Conservation (phyloP, 73 alveolate genomes). For the Paramecium caudatum region DNA sequence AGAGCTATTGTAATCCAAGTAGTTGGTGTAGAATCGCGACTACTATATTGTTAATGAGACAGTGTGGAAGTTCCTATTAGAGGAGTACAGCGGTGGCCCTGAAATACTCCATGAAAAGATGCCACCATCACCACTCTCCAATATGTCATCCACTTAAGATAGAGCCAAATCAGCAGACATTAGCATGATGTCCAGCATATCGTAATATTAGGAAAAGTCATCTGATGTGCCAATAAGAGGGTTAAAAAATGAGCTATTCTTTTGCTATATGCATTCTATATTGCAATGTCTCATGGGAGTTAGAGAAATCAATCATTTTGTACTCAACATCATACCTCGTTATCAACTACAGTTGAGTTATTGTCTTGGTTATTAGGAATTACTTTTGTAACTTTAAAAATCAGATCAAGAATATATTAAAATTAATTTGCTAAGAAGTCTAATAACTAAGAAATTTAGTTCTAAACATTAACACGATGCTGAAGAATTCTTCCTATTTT, state of each 20-base stretch:
- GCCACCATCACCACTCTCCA: not conserved
- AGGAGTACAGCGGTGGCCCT: conserved; percentile 63
- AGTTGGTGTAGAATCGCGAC: not conserved
- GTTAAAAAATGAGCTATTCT: conserved; percentile 43
- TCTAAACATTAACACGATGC: conserved; percentile 57
- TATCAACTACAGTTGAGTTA: not conserved
- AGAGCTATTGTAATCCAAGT: not conserved
- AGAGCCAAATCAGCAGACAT: conserved; percentile 53
- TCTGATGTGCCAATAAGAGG: conserved; percentile 47
- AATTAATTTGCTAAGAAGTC: not conserved
- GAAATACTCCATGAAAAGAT: not conserved
- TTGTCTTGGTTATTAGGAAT: conserved; percentile 32
- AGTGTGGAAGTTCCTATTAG: conserved; percentile 48
- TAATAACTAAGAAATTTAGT: not conserved
- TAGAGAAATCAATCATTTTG: not conserved
- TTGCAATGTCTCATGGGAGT: conserved; percentile 42
- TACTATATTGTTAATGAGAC: conserved; percentile 23
- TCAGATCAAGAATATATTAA: not conserved
- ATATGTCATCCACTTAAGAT: not conserved
- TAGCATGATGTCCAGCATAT: not conserved
- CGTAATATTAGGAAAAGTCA: not conserved
- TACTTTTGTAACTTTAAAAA: conserved; percentile 11
- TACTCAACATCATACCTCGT: not conserved
- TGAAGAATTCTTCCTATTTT: conserved; percentile 39
- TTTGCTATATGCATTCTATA: conserved; percentile 47